Evolutionary conservation across 2,329 filamentous ascomycete genomes (phyloP).

Genomic region (Nemania sp.): DNA sequence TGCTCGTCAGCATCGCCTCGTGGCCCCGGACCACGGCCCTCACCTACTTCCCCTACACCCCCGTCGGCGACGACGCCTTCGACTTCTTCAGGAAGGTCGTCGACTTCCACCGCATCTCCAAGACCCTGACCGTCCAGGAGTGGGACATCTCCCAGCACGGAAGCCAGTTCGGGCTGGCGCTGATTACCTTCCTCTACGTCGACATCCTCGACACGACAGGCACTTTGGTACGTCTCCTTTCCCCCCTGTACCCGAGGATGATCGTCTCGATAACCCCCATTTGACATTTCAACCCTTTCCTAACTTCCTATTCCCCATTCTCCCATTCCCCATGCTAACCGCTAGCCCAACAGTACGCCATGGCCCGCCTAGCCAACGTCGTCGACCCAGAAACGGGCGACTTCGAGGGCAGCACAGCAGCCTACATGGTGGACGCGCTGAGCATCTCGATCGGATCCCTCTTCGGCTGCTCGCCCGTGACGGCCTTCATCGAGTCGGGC

Average conservation of each 20-base stretch:
- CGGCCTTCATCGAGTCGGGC: conserved; percentile 86
- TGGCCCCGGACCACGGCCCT: conserved; percentile 79
- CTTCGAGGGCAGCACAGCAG: conserved; percentile 82
- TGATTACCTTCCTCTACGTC: conserved; percentile 89
- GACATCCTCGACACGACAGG: conserved; percentile 88
- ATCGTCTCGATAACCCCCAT: not conserved
- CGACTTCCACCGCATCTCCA: conserved; percentile 76
- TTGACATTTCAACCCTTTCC: not conserved
- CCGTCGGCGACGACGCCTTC: conserved; percentile 71
- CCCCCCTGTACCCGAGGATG: not conserved
- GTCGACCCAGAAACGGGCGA: conserved; percentile 84
- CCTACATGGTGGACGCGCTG: conserved; percentile 82
- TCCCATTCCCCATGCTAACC: conserved; percentile 9
- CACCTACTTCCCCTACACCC: conserved; percentile 79
- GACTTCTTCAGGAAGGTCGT: conserved; percentile 90
- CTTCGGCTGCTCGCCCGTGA: conserved; percentile 79
- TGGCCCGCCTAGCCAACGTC: conserved; percentile 81
- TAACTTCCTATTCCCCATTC: not conserved
- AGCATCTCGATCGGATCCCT: conserved; percentile 78
- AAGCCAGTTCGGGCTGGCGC: conserved; percentile 78
- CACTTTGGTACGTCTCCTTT: conserved; percentile 55
- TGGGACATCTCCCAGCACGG: conserved; percentile 73
- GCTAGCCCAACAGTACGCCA: conserved; percentile 62
- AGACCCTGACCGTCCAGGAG: conserved; percentile 71
- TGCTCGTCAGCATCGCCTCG: conserved; percentile 84